Conservation (phyloP, 73 alveolate genomes). For the Paramecium sonneborni region DNA sequence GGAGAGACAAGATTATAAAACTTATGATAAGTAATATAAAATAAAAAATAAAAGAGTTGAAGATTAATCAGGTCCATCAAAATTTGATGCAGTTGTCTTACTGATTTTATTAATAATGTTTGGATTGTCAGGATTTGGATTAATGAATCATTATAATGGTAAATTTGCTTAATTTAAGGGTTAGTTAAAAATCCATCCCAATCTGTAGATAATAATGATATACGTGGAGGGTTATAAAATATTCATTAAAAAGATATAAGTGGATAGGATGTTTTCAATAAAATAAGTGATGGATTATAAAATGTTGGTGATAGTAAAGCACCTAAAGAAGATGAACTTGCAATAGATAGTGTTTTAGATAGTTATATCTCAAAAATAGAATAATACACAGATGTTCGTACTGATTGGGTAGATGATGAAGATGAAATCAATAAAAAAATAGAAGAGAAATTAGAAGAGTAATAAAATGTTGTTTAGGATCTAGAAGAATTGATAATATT, state of each 20-base stretch:
- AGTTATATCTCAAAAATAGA: conserved; percentile 27
- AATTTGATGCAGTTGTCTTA: conserved; percentile 31
- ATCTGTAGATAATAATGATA: not conserved
- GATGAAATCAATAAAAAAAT: not conserved
- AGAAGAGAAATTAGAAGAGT: conserved; percentile 4
- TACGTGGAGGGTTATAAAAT: not conserved
- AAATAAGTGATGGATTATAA: not conserved
- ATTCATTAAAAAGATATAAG: not conserved
- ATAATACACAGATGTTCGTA: not conserved
- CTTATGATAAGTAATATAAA: not conserved
- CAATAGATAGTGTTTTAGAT: conserved; percentile 26
- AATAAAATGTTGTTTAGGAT: conserved; percentile 5
- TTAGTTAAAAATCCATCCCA: not conserved
- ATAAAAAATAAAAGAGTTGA: not conserved
- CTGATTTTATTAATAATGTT: not conserved
- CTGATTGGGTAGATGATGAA: conserved; percentile 12
- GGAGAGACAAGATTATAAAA: not conserved
- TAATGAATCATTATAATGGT: conserved; percentile 25
- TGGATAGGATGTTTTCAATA: not conserved
- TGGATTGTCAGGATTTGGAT: conserved; percentile 43
- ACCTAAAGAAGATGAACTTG: conserved; percentile 11
- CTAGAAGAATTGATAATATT: not conserved
- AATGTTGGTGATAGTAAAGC: not conserved
- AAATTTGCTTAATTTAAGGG: not conserved
- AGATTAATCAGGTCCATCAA: conserved; percentile 13